These are phyloP conservation scores for Colletotrichum destructivum DNA, from an alignment of 2,329 filamentous ascomycete species.

Conservation along the genomic window DNA sequence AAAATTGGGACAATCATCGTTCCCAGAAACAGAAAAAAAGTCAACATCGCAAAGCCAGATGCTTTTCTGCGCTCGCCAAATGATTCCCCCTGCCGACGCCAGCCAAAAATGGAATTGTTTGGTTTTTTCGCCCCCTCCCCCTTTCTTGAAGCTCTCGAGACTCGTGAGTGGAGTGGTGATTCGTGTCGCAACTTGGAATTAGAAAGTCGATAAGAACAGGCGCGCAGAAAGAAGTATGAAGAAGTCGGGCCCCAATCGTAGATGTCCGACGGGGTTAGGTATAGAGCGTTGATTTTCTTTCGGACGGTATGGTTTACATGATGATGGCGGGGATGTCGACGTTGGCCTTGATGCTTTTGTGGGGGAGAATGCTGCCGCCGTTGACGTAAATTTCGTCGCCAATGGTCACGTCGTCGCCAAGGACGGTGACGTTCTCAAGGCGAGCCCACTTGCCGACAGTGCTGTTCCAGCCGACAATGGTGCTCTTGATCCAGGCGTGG, in stretches of 20 bases:
- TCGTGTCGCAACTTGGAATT: conserved; percentile 43
- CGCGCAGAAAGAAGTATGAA: conserved; percentile 34
- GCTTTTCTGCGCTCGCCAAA: conserved; percentile 41
- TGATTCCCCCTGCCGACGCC: conserved; percentile 40
- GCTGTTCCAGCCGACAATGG: conserved; percentile 99
- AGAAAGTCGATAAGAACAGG: conserved; percentile 41
- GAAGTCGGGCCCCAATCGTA: conserved; percentile 15
- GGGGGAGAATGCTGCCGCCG: conserved; percentile 92
- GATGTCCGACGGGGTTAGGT: conserved; percentile 20
- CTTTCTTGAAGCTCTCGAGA: conserved; percentile 24
- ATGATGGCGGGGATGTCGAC: conserved; percentile 85
- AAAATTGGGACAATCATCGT: conserved; percentile 33
- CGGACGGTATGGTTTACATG: conserved; percentile 64
- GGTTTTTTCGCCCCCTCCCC: conserved; percentile 34
- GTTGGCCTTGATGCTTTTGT: conserved; percentile 99
- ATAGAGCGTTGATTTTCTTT: background rate
- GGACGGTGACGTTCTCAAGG: conserved; percentile 97
- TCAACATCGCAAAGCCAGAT: conserved; percentile 38
- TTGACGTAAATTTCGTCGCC: conserved; percentile 98
- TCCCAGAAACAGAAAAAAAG: conserved; percentile 24
- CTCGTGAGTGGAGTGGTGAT: conserved; percentile 42
- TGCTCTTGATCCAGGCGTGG: conserved; percentile 98
- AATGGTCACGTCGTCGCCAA: conserved; percentile 97
- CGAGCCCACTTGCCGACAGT: conserved; percentile 95
- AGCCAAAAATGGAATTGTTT: conserved; percentile 41